Base-by-base conservation (phyloP, 2,329 filamentous ascomycete genomes). In the Fusarium falciforme region DNA sequence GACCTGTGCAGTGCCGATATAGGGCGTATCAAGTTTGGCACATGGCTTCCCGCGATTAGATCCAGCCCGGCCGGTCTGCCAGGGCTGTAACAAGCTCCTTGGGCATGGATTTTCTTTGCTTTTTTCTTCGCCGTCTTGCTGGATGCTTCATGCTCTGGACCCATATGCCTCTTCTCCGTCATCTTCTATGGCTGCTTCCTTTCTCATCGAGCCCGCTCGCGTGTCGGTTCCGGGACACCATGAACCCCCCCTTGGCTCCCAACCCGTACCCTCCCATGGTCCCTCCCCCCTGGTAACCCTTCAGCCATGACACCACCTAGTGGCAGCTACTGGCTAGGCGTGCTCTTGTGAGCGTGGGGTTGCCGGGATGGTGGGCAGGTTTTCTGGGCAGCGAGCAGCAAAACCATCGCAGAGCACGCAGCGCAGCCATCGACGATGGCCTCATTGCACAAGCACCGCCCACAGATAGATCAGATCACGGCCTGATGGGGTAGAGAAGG, bases 241-340 rank as follows among this genome's bases (percentile, higher is more conserved):
- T 65, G 72, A 67, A 47, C 64, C 61, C 35, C 44, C 55, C n/a
- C 27, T 61, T 55, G 55, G 11, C 40, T 44, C 40, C 20, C 40
- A 44, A 44, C 40, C 40, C 44, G 58, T 55, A 54, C 61, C 69
- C 59, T 47, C 42, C 35, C 36, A 44, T 44, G 58, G 49, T 52
- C 55, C 40, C 22, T 52, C 52, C 11, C 27, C 63, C 63, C 62
- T 62, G 62, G 61, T 64, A 68, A 62, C 58, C 66, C 44, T 66
- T 68, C 71, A 75, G 73, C 70, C 72, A 78, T 77, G 74, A 68
- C 72, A 74, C 76, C 76, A 77, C 72, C 61, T 54, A 54, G 40
- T 57, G 55, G 65, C 58, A 68, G 55, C 52, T 66, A 74, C 76
- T 77, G 76, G 72, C 66, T 75, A 66, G 61, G 62, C 57, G 54